phyloP scores from a whole-genome alignment of 345 rosid genomes.

The Aethionema arabicum region DNA sequence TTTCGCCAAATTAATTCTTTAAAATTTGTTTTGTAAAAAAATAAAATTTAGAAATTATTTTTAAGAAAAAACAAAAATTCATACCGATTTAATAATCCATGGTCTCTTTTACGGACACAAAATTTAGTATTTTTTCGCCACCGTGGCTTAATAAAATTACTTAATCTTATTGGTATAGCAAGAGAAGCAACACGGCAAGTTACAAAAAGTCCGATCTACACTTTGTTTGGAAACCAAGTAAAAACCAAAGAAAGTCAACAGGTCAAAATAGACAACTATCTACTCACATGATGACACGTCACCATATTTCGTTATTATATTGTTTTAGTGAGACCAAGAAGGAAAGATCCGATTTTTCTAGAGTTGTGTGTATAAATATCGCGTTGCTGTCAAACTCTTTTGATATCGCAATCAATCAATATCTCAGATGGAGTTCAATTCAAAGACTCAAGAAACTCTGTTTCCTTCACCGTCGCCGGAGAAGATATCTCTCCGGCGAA shows the following conservation, averaged over 20 bases:
- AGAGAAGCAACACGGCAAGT: constrained; percentile 2
- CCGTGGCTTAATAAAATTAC: too few species aligned
- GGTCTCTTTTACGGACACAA: too few species aligned
- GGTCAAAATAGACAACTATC: constrained; percentile 9
- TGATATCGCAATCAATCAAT: constrained; percentile 21
- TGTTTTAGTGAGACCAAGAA: constrained; percentile 5
- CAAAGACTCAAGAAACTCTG: constrained; percentile 3
- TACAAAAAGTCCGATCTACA: not conserved
- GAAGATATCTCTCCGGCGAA: constrained; percentile 41
- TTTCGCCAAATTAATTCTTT: too few species aligned
- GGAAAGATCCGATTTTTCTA: not conserved
- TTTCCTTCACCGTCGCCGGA: constrained; percentile 18
- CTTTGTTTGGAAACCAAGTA: constrained; percentile 30
- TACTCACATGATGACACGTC: not conserved
- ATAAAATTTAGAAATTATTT: too few species aligned
- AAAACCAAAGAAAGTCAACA: constrained; percentile 16
- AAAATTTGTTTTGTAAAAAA: too few species aligned
- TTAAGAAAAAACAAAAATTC: too few species aligned
- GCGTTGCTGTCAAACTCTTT: constrained; percentile 1
- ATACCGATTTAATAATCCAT: too few species aligned
- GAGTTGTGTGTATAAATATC: constrained; percentile 4
- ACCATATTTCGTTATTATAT: not conserved
- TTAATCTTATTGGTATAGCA: not conserved
- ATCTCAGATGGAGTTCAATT: constrained; percentile 18
- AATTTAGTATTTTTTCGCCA: too few species aligned